phyloP scores from a whole-genome alignment of 192 early-diverging fungal genomes.

The Coemansia sp. region DNA sequence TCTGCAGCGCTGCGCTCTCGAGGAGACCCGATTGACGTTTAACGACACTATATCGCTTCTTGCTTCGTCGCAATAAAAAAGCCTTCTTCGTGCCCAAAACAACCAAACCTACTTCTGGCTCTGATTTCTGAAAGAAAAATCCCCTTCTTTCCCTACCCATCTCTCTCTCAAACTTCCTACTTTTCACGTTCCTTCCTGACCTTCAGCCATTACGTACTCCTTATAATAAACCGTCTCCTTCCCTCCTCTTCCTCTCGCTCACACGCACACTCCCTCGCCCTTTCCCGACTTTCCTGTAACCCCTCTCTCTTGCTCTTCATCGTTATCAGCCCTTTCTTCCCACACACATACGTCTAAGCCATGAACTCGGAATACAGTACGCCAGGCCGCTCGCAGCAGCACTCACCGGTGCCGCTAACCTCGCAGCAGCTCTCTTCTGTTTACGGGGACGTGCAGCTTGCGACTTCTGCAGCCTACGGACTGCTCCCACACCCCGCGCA shows the following conservation, averaged over 20 bases:
- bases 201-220: background rate
- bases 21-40: background rate
- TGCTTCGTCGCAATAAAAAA: background rate
- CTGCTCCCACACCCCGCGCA: conserved; percentile 14
- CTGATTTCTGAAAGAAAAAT: conserved; percentile 6
- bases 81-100: conserved; percentile 1
- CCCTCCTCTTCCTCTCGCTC: conserved; percentile 12
- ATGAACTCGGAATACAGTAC: conserved; percentile 55
- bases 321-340: background rate
- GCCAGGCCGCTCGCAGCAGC: conserved; percentile 50
- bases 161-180: conserved; percentile 11
- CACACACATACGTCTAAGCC: conserved; percentile 13
- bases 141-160: conserved; percentile 9
- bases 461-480: conserved; percentile 14
- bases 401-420: conserved; percentile 37
- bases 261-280: conserved; percentile 5
- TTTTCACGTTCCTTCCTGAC: background rate
- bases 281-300: background rate
- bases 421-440: conserved; percentile 25
- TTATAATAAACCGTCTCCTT: conserved; percentile 3
- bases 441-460: conserved; percentile 28
- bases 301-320: background rate
- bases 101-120: conserved; percentile 2
- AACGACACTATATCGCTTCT: background rate
- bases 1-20: conserved; percentile 1